Percentiles rank a stretch among this genome's conserved stretches.
Evolutionary conservation across 352 stramenopile species (phyloP).

Genomic region (Pythium volutum): DNA sequence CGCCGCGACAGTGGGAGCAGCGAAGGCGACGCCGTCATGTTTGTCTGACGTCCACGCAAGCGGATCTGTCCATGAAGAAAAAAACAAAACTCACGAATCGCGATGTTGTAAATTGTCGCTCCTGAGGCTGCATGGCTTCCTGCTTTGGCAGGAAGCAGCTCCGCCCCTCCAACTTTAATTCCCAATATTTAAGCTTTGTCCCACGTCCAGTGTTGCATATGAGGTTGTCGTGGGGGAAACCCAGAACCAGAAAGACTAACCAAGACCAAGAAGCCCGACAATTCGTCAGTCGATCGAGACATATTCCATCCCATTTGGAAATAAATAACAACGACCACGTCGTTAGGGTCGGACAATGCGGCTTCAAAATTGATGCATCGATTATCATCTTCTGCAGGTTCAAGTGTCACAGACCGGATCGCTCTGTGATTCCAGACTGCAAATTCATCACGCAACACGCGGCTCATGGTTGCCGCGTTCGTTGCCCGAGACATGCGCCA

Average conservation of each 20-base stretch:
- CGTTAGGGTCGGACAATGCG: conserved; percentile 5
- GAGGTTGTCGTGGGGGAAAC: neutral
- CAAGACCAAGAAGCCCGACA: neutral
- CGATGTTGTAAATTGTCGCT: conserved; percentile 8
- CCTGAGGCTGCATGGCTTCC: neutral
- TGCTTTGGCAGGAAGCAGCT: neutral
- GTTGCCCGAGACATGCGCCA: too few relatives aligned
- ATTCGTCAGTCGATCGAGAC: neutral
- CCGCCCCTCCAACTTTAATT: conserved; percentile 1
- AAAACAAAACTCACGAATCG: neutral
- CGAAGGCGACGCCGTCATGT: conserved; percentile 24
- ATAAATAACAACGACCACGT: conserved; percentile 21
- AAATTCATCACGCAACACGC: too few relatives aligned
- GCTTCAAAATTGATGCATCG: neutral
- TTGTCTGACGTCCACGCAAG: conserved; percentile 6
- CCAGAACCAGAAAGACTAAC: neutral
- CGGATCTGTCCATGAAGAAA: neutral
- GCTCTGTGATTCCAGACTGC: too few relatives aligned
- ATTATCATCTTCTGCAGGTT: conserved; percentile 5
- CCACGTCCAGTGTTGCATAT: neutral
- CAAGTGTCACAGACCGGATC: neutral
- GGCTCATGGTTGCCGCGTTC: too few relatives aligned
- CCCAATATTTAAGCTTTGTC: conserved; percentile 15
- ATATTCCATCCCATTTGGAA: neutral
- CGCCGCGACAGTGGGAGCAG: conserved; percentile 19